A percentile compares a stretch with the other conserved stretches of the same genome.
Evolutionary conservation across 768 basidiomycete species (phyloP).

Genomic region (Rhizopogon vinicolor): DNA sequence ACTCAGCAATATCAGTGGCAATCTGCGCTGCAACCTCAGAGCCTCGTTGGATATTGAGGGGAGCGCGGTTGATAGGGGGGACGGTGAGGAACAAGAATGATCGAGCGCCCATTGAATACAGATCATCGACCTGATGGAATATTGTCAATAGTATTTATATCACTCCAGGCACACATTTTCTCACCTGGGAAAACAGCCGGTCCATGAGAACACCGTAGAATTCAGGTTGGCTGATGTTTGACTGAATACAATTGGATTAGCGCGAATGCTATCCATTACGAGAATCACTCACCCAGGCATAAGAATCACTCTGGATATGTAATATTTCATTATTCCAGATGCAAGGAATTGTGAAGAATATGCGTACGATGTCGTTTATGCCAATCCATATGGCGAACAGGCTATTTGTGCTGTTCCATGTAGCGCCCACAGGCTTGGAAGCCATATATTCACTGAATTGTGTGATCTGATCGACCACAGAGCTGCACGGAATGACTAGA

Average conservation of each 20-base stretch:
- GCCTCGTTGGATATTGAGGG: slow-evolving; percentile 44
- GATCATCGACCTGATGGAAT: slow-evolving; percentile 10
- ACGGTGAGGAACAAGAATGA: slow-evolving; percentile 63
- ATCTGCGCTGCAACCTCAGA: slow-evolving; percentile 20
- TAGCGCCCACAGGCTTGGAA: slow-evolving; percentile 42
- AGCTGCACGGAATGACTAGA: slow-evolving; percentile 9
- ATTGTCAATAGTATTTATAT: neutral
- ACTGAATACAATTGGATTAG: slow-evolving; percentile 6
- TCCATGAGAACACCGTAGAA: slow-evolving; percentile 21
- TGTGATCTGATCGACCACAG: slow-evolving; percentile 51
- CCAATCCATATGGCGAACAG: slow-evolving; percentile 71
- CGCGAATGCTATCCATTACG: neutral
- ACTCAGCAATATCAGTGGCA: slow-evolving; percentile 36
- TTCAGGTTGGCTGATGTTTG: slow-evolving; percentile 16
- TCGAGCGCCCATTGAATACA: slow-evolving; percentile 42
- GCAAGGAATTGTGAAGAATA: neutral
- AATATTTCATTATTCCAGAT: neutral
- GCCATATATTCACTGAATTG: slow-evolving; percentile 46
- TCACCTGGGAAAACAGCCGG: slow-evolving; percentile 25
- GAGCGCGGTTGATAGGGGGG: slow-evolving; percentile 52
- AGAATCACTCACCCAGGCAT: slow-evolving; percentile 13
- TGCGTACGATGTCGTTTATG: slow-evolving; percentile 55
- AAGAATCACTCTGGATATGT: slow-evolving; percentile 2
- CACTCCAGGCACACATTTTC: neutral
- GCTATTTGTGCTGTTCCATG: slow-evolving; percentile 54